A percentile compares a stretch with the other conserved stretches of the same genome.
Conservation (phyloP, 257 asterid species). For the Solanum sejunctum region DNA sequence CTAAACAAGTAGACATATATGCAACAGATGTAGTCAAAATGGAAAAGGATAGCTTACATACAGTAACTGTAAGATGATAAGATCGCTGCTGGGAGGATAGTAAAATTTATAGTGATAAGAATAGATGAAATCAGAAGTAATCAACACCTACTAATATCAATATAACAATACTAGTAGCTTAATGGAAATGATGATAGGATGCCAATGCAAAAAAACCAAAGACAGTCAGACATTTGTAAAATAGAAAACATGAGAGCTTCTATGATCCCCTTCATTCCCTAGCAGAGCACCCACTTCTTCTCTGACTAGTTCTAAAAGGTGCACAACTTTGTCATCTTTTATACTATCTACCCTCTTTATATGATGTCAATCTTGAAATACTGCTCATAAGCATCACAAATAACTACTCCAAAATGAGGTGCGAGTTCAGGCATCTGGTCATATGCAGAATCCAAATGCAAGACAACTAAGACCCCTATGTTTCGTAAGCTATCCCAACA, state of each 20-base stretch:
- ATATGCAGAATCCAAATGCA: neutral
- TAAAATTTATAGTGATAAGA: neutral
- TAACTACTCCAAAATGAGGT: neutral
- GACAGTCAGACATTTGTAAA: neutral
- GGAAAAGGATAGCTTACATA: neutral
- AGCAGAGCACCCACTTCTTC: neutral
- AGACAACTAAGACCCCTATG: neutral
- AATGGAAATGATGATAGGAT: neutral
- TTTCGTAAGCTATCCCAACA: neutral
- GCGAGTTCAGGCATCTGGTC: neutral
- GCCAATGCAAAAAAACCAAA: neutral
- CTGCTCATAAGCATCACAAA: neutral
- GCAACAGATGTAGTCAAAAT: neutral
- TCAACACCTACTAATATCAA: neutral
- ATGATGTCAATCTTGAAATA: neutral
- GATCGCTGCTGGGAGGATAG: neutral
- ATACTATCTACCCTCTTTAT: neutral
- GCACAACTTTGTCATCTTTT: neutral
- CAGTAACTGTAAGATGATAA: neutral
- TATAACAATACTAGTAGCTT: neutral
- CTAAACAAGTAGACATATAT: neutral
- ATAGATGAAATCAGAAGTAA: neutral
- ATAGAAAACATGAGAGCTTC: neutral
- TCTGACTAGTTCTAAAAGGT: neutral
- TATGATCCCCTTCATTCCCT: neutral